Conservation (phyloP, 2,329 filamentous ascomycete species). For the Leptographium lundbergii region DNA sequence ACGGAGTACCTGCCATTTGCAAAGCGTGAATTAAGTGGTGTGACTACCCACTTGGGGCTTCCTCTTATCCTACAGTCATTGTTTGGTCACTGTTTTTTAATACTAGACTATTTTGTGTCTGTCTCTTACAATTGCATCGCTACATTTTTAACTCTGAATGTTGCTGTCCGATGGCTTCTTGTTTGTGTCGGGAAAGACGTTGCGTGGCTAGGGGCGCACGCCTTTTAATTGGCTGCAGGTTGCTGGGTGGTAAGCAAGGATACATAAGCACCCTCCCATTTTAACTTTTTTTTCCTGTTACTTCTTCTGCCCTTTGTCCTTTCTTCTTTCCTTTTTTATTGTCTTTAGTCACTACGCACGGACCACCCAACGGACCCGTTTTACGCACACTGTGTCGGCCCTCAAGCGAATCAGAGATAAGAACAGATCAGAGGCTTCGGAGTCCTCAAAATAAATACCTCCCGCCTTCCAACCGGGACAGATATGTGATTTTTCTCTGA, state of each 20-base stretch:
- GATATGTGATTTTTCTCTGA: slow-evolving; percentile 19
- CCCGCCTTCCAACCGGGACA: slow-evolving; percentile 21
- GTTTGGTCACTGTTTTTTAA: no score
- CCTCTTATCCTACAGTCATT: no score
- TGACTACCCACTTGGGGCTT: no score
- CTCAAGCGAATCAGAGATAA: slow-evolving; percentile 16
- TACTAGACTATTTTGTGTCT: no score
- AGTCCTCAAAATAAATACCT: slow-evolving; percentile 23
- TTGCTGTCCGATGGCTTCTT: background rate
- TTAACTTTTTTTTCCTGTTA: slow-evolving; percentile 2
- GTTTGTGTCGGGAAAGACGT: background rate
- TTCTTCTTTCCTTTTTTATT: slow-evolving; percentile 3
- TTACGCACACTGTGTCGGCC: slow-evolving; percentile 11
- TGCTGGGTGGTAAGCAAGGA: slow-evolving; percentile 4
- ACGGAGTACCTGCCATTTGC: no score
- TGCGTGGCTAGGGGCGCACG: slow-evolving; percentile 4
- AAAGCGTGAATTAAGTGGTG: no score
- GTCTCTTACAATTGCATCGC: background rate
- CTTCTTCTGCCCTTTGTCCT: slow-evolving; percentile 4
- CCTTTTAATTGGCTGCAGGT: slow-evolving; percentile 7
- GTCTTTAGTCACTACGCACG: slow-evolving; percentile 6
- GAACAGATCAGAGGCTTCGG: slow-evolving; percentile 15
- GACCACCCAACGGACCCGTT: background rate
- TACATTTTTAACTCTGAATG: no score
- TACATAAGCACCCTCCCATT: slow-evolving; percentile 9